Conservation (phyloP, 139 green algal genomes). For the Diplosphaera chodatii region DNA sequence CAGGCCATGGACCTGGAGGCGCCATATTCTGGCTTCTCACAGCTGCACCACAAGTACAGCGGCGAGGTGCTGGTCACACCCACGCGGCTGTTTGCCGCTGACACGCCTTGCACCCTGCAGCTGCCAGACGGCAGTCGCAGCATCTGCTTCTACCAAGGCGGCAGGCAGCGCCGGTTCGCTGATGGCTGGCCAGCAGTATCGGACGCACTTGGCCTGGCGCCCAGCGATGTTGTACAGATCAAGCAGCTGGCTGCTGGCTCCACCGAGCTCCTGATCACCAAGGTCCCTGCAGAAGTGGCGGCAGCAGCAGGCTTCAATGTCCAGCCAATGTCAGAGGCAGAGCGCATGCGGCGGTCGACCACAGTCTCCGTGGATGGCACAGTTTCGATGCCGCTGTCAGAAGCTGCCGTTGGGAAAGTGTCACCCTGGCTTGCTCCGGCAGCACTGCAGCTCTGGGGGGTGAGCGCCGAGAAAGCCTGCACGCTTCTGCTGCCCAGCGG, state of each 20-base stretch:
- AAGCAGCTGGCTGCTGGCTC: neutral
- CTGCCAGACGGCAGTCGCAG: no score
- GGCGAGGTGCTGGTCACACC: no score
- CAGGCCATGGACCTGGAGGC: no score
- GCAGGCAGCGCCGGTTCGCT: no score
- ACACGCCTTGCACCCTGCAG: no score
- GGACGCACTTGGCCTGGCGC: neutral
- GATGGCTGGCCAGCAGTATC: neutral
- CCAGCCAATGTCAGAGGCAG: no score
- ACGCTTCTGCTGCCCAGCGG: neutral
- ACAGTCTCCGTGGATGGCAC: no score
- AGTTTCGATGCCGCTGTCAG: neutral
- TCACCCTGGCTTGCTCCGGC: neutral
- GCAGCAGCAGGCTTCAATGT: neutral
- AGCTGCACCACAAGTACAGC: no score
- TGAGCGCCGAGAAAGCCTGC: neutral
- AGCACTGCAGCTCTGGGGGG: neutral
- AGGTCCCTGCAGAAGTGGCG: neutral
- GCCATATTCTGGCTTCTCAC: no score
- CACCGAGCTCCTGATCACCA: neutral
- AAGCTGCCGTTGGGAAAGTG: no score
- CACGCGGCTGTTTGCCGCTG: no score
- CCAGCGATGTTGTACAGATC: neutral
- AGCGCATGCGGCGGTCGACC: neutral
- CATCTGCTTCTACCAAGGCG: no score